Evolutionary conservation across 2,329 filamentous ascomycete species (phyloP).

Genomic region (Raffaelea albimanens): DNA sequence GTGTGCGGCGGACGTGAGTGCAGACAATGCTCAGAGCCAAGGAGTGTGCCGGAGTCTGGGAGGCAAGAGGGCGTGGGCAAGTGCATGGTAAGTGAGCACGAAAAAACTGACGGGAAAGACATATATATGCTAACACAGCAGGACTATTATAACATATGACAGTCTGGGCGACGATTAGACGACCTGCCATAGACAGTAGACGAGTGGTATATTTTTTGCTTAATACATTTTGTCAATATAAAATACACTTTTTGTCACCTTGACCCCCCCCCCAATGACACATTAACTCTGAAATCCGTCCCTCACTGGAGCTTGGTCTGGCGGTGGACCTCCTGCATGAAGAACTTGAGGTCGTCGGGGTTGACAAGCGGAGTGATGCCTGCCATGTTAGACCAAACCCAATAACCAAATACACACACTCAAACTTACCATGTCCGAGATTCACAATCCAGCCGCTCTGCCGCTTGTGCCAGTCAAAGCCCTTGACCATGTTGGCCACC

Average conservation of each 20-base stretch:
- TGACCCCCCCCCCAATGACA: no score
- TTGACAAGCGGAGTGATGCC: constrained; percentile 92
- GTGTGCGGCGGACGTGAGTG: constrained; percentile 54
- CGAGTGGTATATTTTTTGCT: neutral
- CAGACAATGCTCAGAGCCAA: constrained; percentile 50
- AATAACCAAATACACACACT: neutral
- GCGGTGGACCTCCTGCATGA: constrained; percentile 84
- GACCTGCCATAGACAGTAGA: no score
- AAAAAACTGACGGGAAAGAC: no score
- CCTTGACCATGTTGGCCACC: constrained; percentile 78
- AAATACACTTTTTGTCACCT: no score
- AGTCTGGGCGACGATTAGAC: constrained; percentile 11
- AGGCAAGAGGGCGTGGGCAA: constrained; percentile 43
- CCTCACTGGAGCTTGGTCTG: constrained; percentile 43
- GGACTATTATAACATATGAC: constrained; percentile 14
- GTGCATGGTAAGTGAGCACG: constrained; percentile 50
- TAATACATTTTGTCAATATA: neutral
- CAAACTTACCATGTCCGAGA: constrained; percentile 69
- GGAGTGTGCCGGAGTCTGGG: constrained; percentile 53
- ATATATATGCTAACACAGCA: constrained; percentile 1
- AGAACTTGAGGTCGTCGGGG: constrained; percentile 87
- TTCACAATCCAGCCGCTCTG: constrained; percentile 97
- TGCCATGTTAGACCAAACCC: constrained; percentile 23
- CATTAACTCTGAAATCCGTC: no score
- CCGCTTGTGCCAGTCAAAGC: constrained; percentile 64